Evolutionary conservation across 108 stramenopile species (phyloP).

Genomic region (Cyclostephanos invisitatus): DNA sequence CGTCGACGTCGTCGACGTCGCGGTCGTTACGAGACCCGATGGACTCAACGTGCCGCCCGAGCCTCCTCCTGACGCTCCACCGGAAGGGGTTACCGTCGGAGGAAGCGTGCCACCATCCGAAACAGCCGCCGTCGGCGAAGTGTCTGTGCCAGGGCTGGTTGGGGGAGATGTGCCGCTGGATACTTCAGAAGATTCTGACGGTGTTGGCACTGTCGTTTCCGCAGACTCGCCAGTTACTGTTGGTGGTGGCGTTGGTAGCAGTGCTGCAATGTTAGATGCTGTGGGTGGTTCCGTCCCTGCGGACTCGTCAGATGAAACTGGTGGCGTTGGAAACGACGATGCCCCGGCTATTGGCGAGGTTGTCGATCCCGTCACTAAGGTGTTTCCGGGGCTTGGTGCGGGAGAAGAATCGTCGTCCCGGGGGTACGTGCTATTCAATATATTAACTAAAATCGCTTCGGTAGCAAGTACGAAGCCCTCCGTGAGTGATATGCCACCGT

Average conservation of each 20-base stretch:
- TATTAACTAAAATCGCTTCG: constrained; percentile 23
- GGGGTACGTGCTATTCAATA: constrained; percentile 41
- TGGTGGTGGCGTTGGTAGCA: no score
- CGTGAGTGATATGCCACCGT: constrained; percentile 24
- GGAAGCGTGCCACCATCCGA: background rate
- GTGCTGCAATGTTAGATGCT: no score
- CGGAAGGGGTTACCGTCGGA: no score
- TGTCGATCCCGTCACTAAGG: background rate
- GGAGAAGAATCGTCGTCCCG: constrained; percentile 6
- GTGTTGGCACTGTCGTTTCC: background rate
- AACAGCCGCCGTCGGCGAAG: background rate
- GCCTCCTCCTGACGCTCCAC: no score
- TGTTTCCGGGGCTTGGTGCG: background rate
- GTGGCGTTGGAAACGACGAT: background rate
- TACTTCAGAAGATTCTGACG: background rate
- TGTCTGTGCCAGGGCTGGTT: background rate
- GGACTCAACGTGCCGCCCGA: no score
- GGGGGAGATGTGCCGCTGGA: background rate
- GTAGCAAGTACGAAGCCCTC: constrained; percentile 30
- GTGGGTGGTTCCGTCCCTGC: no score
- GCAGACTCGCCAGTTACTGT: no score
- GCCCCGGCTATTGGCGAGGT: background rate
- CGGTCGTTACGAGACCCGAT: no score
- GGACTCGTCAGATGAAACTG: background rate
- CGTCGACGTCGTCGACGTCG: no score